Percentiles rank a stretch among this genome's conserved stretches.
Conservation (phyloP, 2,329 filamentous ascomycete genomes). For the Trichoderma guizhouense region DNA sequence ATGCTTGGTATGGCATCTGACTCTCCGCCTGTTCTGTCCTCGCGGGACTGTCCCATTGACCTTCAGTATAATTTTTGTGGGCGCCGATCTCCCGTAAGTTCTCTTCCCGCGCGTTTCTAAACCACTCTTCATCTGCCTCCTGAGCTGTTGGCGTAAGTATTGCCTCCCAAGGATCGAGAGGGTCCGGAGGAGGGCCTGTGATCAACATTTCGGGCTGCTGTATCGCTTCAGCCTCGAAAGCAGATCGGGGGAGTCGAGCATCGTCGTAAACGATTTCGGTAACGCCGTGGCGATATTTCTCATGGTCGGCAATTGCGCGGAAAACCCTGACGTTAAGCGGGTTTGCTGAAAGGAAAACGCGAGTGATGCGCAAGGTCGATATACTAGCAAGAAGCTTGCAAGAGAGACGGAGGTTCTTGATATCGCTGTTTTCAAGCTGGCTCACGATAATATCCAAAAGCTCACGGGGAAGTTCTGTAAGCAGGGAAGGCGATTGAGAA, state of each 20-base stretch:
- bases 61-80: neutral
- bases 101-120: neutral
- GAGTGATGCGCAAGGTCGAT: slow-evolving; percentile 10
- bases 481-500: neutral
- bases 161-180: neutral
- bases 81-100: neutral
- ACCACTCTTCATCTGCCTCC: neutral
- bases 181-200: neutral
- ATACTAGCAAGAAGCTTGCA: neutral
- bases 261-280: slow-evolving; percentile 25
- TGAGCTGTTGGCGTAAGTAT: neutral
- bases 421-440: neutral
- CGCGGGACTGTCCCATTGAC: neutral
- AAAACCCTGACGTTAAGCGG: slow-evolving; percentile 23
- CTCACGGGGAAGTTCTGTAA: neutral
- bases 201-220: neutral
- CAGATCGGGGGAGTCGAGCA: neutral
- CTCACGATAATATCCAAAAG: neutral
- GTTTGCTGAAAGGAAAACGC: slow-evolving; percentile 23
- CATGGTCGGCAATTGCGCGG: slow-evolving; percentile 19
- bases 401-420: neutral
- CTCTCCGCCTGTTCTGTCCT: neutral
- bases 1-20: neutral
- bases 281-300: slow-evolving; percentile 14
- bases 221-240: neutral